These are phyloP conservation scores for Trichoderma guizhouense DNA, from an alignment of 2,329 filamentous ascomycete species.

Conservation along the genomic window DNA sequence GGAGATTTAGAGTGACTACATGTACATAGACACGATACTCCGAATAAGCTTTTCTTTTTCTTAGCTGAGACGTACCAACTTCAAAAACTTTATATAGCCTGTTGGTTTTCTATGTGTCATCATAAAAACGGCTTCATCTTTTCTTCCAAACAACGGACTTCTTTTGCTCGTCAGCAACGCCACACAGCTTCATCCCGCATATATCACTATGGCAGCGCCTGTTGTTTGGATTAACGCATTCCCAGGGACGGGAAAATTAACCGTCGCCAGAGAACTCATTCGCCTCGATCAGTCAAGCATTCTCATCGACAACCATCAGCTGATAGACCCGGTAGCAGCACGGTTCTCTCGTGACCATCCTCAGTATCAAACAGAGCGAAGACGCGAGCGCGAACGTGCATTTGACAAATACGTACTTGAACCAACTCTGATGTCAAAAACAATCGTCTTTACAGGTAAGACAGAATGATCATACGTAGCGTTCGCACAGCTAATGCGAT, in stretches of 20 bases:
- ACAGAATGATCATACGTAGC: neutral
- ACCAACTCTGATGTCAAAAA: neutral
- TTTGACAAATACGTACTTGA: neutral
- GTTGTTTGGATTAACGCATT: neutral
- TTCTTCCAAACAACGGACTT: neutral
- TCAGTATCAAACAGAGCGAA: neutral
- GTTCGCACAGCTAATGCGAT: neutral
- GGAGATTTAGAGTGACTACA: neutral
- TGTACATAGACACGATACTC: neutral
- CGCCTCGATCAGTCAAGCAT: neutral
- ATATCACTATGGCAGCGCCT: neutral
- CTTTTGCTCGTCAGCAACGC: neutral
- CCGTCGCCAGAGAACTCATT: neutral
- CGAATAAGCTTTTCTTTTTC: neutral
- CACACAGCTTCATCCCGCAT: neutral
- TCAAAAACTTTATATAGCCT: neutral
- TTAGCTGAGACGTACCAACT: neutral
- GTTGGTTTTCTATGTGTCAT: neutral
- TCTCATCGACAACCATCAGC: neutral
- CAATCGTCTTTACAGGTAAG: neutral
- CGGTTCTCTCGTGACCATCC: neutral
- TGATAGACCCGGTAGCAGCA: neutral
- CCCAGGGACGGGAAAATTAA: neutral
- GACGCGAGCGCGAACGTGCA: neutral
- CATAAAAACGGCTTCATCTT: neutral